phyloP scores from a whole-genome alignment of 306 rosid species.

The Urtica urens region DNA sequence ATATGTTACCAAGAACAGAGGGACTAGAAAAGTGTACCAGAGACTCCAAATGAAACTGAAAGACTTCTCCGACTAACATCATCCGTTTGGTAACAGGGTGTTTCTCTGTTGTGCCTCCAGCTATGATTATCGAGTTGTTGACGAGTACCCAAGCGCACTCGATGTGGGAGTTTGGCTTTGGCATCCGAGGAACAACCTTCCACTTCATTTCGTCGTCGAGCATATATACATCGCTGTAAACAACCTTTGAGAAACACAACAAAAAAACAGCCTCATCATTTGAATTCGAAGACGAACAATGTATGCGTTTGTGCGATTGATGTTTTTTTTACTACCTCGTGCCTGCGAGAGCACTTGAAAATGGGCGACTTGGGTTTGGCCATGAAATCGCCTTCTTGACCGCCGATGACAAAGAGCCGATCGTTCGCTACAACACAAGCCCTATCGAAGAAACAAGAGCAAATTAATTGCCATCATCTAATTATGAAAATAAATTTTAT shows the following conservation, averaged over 20 bases:
- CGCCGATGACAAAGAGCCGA: constrained; percentile 65
- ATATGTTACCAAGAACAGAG: too few species aligned
- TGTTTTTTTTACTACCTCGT: constrained; percentile 75
- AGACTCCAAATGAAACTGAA: constrained; percentile 52
- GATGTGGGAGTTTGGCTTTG: constrained; percentile 75
- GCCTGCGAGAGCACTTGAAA: constrained; percentile 89
- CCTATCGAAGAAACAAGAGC: constrained; percentile 33
- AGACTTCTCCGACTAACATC: constrained; percentile 80
- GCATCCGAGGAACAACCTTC: constrained; percentile 65
- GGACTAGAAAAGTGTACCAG: constrained; percentile 36
- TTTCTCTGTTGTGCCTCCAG: constrained; percentile 89
- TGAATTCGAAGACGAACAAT: too few species aligned
- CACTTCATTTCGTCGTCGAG: constrained; percentile 75
- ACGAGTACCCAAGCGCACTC: constrained; percentile 71
- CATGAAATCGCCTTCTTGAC: constrained; percentile 98
- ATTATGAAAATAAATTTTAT: too few species aligned
- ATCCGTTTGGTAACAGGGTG: constrained; percentile 70
- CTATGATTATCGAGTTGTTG: constrained; percentile 62
- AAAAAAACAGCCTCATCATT: constrained; percentile 2
- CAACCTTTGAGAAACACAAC: constrained; percentile 72
- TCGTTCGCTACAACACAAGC: constrained; percentile 56
- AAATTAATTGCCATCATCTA: neutral
- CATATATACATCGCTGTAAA: constrained; percentile 73
- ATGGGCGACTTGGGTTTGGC: constrained; percentile 88
- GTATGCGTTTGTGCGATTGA: too few species aligned